Percentiles rank a stretch among this genome's conserved stretches.
Conservation (phyloP, 1,139 yeast species). For the Taphrina deformans region DNA sequence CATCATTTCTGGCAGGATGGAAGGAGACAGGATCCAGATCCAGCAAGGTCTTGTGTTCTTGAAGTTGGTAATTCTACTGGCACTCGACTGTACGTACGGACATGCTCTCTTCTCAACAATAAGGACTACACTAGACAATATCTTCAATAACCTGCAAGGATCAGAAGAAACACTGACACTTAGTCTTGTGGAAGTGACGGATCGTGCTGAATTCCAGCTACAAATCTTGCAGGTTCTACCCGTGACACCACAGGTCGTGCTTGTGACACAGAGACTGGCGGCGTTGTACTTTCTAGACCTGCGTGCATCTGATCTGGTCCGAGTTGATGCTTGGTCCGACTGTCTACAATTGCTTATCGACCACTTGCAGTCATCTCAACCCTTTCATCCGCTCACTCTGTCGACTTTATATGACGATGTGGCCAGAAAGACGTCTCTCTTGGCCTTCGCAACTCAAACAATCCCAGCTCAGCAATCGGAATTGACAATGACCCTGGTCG, state of each 20-base stretch:
- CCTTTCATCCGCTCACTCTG: constrained; percentile 4
- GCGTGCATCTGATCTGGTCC: background rate
- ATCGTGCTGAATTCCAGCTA: background rate
- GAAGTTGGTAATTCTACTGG: background rate
- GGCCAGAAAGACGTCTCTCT: background rate
- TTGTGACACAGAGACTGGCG: background rate
- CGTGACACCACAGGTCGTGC: background rate
- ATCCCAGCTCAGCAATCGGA: background rate
- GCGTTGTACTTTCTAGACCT: background rate
- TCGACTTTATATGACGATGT: background rate
- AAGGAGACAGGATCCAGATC: background rate
- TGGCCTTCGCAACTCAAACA: background rate
- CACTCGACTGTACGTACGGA: background rate
- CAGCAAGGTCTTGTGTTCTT: background rate
- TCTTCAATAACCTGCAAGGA: background rate
- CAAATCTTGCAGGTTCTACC: background rate
- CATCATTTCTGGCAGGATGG: background rate
- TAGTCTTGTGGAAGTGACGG: background rate
- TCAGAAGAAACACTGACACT: too few species aligned
- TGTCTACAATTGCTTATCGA: background rate
- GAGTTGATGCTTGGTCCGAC: background rate
- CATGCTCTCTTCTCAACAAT: background rate
- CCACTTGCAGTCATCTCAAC: background rate
- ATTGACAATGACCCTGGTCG: background rate
- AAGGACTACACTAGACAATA: background rate